Conservation (phyloP, 2,329 filamentous ascomycete genomes). For the Sporothrix brunneoviolacea region DNA sequence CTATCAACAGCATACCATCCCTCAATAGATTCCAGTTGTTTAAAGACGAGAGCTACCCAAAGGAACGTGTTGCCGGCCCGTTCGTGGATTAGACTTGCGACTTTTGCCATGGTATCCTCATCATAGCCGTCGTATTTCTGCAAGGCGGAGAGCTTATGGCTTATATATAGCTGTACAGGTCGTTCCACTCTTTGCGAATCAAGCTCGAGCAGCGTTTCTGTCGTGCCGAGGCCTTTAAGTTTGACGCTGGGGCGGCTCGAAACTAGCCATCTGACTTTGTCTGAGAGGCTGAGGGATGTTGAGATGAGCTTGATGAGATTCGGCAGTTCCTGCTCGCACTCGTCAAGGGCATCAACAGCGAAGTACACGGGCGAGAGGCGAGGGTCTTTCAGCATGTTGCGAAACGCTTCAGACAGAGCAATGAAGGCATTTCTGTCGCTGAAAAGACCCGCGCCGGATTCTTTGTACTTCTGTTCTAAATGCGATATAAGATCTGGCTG, state of each 20-base stretch:
- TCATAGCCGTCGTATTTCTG: slow-evolving; percentile 11
- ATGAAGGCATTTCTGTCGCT: slow-evolving; percentile 6
- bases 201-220: slow-evolving; percentile 18
- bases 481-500: slow-evolving; percentile 18
- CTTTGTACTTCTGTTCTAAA: slow-evolving; percentile 18
- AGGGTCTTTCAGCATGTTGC: not conserved
- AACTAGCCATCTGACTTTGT: slow-evolving; percentile 18
- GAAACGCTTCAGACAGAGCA: not conserved
- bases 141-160: slow-evolving; percentile 16
- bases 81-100: slow-evolving; percentile 17
- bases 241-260: slow-evolving; percentile 18
- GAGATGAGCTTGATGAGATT: not conserved
- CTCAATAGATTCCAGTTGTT: slow-evolving; percentile 21
- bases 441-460: no score
- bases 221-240: slow-evolving; percentile 6
- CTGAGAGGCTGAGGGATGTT: slow-evolving; percentile 11
- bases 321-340: not conserved
- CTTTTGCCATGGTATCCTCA: slow-evolving; percentile 8
- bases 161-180: slow-evolving; percentile 18
- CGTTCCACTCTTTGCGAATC: slow-evolving; percentile 14
- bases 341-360: slow-evolving; percentile 3
- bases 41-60: slow-evolving; percentile 30
- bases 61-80: slow-evolving; percentile 32
- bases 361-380: not conserved
- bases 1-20: slow-evolving; percentile 15